Evolutionary conservation across 2,329 filamentous ascomycete genomes (phyloP), one percentile per base, ranked within the genome.

Genomic region (Scytalidium sp.): DNA sequence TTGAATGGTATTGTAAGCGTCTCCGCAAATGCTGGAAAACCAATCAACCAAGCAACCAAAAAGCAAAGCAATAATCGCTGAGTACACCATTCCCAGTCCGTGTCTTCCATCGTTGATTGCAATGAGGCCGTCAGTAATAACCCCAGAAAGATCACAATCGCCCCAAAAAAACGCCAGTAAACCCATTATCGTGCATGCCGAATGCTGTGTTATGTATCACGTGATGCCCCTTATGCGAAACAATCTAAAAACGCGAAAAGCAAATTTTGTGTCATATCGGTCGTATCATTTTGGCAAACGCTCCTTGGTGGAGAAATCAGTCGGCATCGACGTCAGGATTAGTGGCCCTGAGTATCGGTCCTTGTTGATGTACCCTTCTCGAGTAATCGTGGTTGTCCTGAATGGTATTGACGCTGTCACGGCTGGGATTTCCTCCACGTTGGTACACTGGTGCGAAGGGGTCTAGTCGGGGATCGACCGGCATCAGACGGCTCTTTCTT

Each of bases 381-480:
- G 82, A 85, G 60, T 86, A 86, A 56, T 86, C 83, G 51, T 83
- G 80, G 53, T 85, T 80, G 60, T 86, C 83, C 50, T 78, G 78
- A 4, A 86, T 67, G 1, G 82, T 85, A 56, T 80, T 80, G 60
- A 86, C 68, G 61, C 81, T 85, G 62, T 85, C 82, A 53, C 76
- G 76, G 58, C 81, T 85, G 63, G 78, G 78, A 58, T 76, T 83
- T 21, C 48, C 54, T 41, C 69, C 68, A 17, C 78, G 72, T 41
- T 71, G 69, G 62, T 84, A 85, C 11, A 84, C 68, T 29, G 75
- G 73, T 43, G 78, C 75, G 53, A 79, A 83, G 1, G 82, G 82
- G 58, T 85, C 79, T 70, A 85, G 77, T 41, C 83, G 74, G 25
- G 83, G 83, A 60, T 86, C 83, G 47, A 84, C 75, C 8, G 80